A percentile compares a stretch with the other conserved stretches of the same genome.
Conservation (phyloP, 352 stramenopile genomes). For the Pythium grandisporangium region DNA sequence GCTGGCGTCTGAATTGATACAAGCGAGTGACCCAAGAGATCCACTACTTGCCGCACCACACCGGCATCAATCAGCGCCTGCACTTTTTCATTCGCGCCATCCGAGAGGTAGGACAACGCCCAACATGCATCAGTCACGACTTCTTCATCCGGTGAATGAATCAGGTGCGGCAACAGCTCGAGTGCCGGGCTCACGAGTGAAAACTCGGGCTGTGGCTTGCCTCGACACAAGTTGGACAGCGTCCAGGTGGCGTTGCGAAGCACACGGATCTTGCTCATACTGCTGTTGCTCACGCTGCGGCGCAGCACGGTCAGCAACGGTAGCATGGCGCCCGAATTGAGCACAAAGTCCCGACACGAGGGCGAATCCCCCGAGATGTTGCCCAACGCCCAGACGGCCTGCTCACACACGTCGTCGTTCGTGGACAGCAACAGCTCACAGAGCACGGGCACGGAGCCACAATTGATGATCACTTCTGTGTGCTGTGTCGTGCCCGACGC, state of each 20-base stretch:
- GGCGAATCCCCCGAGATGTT: slow-evolving; percentile 99
- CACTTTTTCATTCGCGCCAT: slow-evolving; percentile 96
- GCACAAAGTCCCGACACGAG: slow-evolving; percentile 94
- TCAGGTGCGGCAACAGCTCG: slow-evolving; percentile 92
- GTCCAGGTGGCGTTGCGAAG: slow-evolving; percentile 99
- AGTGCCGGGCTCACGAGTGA: slow-evolving; percentile 90
- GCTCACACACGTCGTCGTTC: slow-evolving; percentile 97
- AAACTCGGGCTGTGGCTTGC: slow-evolving; percentile 93
- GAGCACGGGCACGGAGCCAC: slow-evolving; percentile 96
- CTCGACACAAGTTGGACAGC: slow-evolving; percentile 98
- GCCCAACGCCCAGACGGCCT: slow-evolving; percentile 97
- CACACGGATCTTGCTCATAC: slow-evolving; percentile 94
- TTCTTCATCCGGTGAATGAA: slow-evolving; percentile 96
- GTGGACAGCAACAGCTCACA: slow-evolving; percentile 92
- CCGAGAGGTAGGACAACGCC: slow-evolving; percentile 97
- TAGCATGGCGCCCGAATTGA: slow-evolving; percentile 92
- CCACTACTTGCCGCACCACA: slow-evolving; percentile 91
- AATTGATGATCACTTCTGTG: slow-evolving; percentile 97
- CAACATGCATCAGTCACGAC: slow-evolving; percentile 99
- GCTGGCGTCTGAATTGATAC: slow-evolving; percentile 95
- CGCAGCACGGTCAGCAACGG: slow-evolving; percentile 59
- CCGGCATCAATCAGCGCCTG: slow-evolving; percentile 96
- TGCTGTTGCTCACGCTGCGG: slow-evolving; percentile 79
- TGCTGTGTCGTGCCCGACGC: slow-evolving; percentile 97
- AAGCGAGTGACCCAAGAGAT: slow-evolving; percentile 91